Base-by-base conservation (phyloP, 148 eudicot species). In the Amaranthus hypochondriacus region DNA sequence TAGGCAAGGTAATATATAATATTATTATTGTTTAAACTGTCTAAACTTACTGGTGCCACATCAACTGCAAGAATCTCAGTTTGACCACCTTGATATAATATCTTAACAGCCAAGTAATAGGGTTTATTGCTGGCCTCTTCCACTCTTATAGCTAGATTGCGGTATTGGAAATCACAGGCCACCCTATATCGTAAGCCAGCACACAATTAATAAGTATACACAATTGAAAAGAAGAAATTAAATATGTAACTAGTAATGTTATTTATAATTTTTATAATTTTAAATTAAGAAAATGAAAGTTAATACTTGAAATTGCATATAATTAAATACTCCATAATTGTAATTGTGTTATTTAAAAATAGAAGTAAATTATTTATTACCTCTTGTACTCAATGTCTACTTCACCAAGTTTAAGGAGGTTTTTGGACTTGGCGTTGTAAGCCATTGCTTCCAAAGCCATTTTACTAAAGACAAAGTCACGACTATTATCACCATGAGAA, bases 81-180 rank as follows among this genome's bases (percentile, higher is more conserved):
- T 71, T 90, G 96, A 5, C 96, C 96, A 51, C 96, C 96, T 78
- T 90, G 92, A 71, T 86, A 84, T 48, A 90, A 60, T 74, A 90
- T 69, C 69, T 81, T 82, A 15, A 88, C 81, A 9, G 90, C 89
- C 64, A 90, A 74, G 77, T 90, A 83, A 61, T 85, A 54, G 43
- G 90, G 90, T 64, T 77, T 86, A 39, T 77, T 48, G 84, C 89
- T 90, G 4, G 81, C 61, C 55, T 86, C 88, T 76, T 88, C 92
- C 58, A 90, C 96, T 6, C 89, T 77, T 11, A 90, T 48, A 0
- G 84, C 83, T 71, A 88, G 64, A 49, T 83, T 90, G 77, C 74
- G 78, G 50, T 79, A 79, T 70, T 81, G 73, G 75, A 79, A 80
- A 6, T 68, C 82, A 70, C 92, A 88, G 4, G 92, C 62, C 18